Percentiles rank a stretch among this genome's conserved stretches.
Evolutionary conservation across 1,284 basidiomycete species (phyloP).

Genomic region (Cryptococcus sp.): DNA sequence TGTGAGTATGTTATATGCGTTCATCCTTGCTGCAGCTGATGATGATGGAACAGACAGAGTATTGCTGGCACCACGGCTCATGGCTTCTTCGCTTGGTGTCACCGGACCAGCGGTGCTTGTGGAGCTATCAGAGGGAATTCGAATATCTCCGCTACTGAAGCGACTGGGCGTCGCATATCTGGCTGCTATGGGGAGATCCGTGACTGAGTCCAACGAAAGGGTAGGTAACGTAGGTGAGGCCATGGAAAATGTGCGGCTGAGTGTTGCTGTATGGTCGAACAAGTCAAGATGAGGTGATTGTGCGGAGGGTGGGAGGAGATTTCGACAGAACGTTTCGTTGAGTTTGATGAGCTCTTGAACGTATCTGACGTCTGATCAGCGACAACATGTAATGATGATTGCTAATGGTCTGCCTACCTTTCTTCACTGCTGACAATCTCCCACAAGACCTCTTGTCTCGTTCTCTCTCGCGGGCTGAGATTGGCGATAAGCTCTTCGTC

Average conservation of each 20-base stretch:
- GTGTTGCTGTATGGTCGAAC: conserved; percentile 48
- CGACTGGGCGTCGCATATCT: conserved; percentile 75
- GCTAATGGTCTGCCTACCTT: conserved; percentile 60
- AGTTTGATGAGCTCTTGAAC: conserved; percentile 84
- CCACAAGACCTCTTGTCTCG: conserved; percentile 94
- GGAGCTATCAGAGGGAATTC: conserved; percentile 17
- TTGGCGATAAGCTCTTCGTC: conserved; percentile 94
- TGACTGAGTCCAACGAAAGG: conserved; percentile 62
- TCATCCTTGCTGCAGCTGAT: conserved; percentile 25
- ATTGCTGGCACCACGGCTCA: not conserved
- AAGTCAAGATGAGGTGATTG: conserved; percentile 57
- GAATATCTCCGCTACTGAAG: conserved; percentile 5
- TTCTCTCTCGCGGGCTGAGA: conserved; percentile 87
- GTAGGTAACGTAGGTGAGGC: conserved; percentile 19
- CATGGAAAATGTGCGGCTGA: conserved; percentile 33
- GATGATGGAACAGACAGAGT: conserved; percentile 9
- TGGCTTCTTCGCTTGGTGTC: conserved; percentile 12
- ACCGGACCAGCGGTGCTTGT: conserved; percentile 13
- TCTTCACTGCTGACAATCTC: conserved; percentile 98
- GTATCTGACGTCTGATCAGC: conserved; percentile 64
- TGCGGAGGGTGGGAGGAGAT: conserved; percentile 75
- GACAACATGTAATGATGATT: not conserved
- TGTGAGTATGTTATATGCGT: conserved; percentile 41
- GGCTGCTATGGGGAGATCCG: conserved; percentile 84
- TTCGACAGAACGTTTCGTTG: conserved; percentile 89